Evolutionary conservation across 768 basidiomycete genomes (phyloP).

Genomic region (Lentinus tigrinus): DNA sequence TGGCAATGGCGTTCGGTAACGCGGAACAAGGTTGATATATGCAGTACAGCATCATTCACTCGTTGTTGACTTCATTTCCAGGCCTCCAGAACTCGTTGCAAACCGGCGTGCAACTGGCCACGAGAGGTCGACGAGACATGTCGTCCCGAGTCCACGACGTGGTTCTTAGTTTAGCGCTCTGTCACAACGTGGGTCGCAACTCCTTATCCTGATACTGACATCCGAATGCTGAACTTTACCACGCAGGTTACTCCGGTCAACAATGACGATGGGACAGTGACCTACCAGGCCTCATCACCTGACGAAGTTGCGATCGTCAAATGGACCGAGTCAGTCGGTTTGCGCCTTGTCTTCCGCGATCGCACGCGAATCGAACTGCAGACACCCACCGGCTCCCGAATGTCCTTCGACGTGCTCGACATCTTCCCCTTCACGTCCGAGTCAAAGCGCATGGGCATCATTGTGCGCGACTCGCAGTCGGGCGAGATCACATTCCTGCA

Average conservation of each 20-base stretch:
- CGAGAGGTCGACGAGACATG: conserved; percentile 89
- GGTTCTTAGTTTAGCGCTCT: conserved; percentile 88
- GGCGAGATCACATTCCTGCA: conserved; percentile 89
- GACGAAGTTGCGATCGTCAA: conserved; percentile 99
- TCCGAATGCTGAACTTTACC: too few relatives aligned
- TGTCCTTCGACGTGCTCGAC: conserved; percentile 85
- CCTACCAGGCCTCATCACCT: conserved; percentile 98
- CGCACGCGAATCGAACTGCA: conserved; percentile 87
- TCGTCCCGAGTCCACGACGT: conserved; percentile 91
- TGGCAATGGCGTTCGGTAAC: conserved; percentile 81
- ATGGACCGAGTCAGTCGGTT: conserved; percentile 94
- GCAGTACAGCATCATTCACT: neutral
- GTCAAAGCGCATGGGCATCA: conserved; percentile 98
- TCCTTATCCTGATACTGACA: too few relatives aligned
- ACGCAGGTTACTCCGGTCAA: conserved; percentile 88
- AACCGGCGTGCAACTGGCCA: conserved; percentile 81
- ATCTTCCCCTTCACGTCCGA: conserved; percentile 99
- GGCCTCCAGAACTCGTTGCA: conserved; percentile 46
- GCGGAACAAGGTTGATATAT: conserved; percentile 49
- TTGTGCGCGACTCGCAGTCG: conserved; percentile 75
- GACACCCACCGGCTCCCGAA: conserved; percentile 58
- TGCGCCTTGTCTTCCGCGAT: conserved; percentile 86
- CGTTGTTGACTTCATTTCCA: neutral
- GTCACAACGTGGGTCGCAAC: conserved; percentile 86
- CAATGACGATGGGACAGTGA: conserved; percentile 92